Conservation (phyloP, 179 eudicot species). For the Drosera spatulata region DNA sequence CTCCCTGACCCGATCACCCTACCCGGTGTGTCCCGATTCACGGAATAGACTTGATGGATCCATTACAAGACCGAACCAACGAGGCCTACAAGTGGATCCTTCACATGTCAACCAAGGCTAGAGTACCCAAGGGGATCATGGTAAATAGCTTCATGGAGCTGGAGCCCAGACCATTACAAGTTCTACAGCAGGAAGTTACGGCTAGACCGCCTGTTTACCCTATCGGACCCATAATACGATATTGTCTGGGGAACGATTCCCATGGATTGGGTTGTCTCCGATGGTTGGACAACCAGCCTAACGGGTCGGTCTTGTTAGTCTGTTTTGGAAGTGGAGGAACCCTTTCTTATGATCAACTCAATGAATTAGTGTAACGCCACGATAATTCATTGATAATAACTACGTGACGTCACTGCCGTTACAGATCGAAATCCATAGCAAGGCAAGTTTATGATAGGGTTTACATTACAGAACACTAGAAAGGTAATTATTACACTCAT, state of each 20-base stretch:
- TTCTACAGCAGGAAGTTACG: no score
- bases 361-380: constrained; percentile 46
- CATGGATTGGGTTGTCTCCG: constrained; percentile 20
- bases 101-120: no score
- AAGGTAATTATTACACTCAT: no score
- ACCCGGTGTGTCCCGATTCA: constrained; percentile 58
- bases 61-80: constrained; percentile 37
- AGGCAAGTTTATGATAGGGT: no score
- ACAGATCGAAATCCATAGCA: no score
- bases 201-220: constrained; percentile 49
- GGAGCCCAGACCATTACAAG: no score
- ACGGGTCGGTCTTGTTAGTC: constrained; percentile 39
- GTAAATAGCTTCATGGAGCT: no score
- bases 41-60: constrained; percentile 48
- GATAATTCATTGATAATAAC: no score
- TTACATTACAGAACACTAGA: no score
- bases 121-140: no score
- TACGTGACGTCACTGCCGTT: no score
- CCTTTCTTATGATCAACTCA: constrained; percentile 27
- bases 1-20: constrained; percentile 29
- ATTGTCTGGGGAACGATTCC: constrained; percentile 1
- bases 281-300: constrained; percentile 50
- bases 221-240: constrained; percentile 48
- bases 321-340: constrained; percentile 64
- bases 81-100: constrained; percentile 60